Conservation (phyloP, 441 rosid genomes). For the Pelargonium exstipulatum region DNA sequence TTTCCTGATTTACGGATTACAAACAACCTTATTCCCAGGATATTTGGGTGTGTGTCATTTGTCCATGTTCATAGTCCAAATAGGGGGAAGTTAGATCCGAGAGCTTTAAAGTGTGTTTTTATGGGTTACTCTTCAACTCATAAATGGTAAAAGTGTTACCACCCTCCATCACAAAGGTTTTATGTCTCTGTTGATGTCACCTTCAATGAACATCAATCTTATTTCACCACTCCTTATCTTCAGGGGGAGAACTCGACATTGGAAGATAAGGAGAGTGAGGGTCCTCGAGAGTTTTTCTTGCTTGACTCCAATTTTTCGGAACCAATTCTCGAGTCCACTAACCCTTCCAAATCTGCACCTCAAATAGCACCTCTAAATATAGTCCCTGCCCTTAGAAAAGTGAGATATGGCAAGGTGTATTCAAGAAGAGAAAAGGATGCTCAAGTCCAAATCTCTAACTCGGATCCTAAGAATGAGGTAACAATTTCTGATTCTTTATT, state of each 20-base stretch:
- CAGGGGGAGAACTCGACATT: background rate
- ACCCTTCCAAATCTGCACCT: background rate
- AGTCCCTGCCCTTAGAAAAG: background rate
- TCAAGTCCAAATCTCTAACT: background rate
- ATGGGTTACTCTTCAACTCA: constrained; percentile 1
- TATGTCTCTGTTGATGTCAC: background rate
- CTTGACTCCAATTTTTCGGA: background rate
- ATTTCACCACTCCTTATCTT: background rate
- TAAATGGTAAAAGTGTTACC: constrained; percentile 1
- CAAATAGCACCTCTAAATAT: background rate
- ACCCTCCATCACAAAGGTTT: background rate
- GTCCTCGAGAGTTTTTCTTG: background rate
- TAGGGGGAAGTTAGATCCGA: background rate
- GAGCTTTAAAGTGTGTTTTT: background rate
- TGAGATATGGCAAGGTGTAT: background rate
- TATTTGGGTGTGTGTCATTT: background rate
- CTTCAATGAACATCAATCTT: background rate
- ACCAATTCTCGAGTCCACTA: background rate
- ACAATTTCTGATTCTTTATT: background rate
- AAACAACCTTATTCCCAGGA: background rate
- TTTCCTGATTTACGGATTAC: background rate
- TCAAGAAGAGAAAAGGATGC: background rate
- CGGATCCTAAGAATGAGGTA: background rate
- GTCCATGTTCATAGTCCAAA: background rate
- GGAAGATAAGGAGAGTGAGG: background rate